Percentiles rank a stretch among this genome's conserved stretches.
These are phyloP conservation scores for Claviceps pusilla DNA, from an alignment of 2,329 filamentous ascomycete species.

Conservation along the genomic window DNA sequence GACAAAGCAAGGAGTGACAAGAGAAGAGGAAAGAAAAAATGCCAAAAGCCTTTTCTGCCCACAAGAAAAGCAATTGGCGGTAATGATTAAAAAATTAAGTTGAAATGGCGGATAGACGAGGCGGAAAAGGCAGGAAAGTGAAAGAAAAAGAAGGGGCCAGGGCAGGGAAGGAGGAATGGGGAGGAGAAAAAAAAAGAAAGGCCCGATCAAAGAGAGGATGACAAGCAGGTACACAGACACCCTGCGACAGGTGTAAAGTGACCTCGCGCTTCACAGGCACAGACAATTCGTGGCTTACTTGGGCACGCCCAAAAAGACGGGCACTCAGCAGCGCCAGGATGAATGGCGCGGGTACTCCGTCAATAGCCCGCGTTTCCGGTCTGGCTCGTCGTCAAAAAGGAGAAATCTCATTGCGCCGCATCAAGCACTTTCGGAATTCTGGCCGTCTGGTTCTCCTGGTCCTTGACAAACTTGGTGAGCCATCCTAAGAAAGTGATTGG, in stretches of 20 bases:
- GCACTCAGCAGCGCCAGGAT: not conserved
- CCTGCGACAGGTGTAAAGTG: not conserved
- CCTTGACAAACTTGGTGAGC: not conserved
- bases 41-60: slow-evolving; percentile 1
- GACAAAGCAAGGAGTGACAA: slow-evolving; percentile 21
- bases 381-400: slow-evolving; percentile 17
- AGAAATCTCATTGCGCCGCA: slow-evolving; percentile 9
- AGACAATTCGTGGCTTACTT: not conserved
- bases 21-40: slow-evolving; percentile 14
- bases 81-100: slow-evolving; percentile 5
- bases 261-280: not conserved
- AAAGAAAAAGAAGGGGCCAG: slow-evolving; percentile 6
- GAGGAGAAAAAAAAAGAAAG: slow-evolving; percentile 4
- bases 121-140: slow-evolving; percentile 12
- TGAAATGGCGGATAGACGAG: slow-evolving; percentile 2
- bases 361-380: slow-evolving; percentile 2
- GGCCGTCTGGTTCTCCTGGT: not conserved
- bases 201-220: not conserved
- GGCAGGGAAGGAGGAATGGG: slow-evolving; percentile 7
- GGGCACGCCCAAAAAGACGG: not conserved
- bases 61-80: not conserved
- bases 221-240: not conserved
- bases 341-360: slow-evolving; percentile 1
- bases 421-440: not conserved
- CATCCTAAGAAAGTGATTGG: not conserved